Conservation (phyloP, 352 stramenopile genomes). For the Phytophthora macrochlamydospora region DNA sequence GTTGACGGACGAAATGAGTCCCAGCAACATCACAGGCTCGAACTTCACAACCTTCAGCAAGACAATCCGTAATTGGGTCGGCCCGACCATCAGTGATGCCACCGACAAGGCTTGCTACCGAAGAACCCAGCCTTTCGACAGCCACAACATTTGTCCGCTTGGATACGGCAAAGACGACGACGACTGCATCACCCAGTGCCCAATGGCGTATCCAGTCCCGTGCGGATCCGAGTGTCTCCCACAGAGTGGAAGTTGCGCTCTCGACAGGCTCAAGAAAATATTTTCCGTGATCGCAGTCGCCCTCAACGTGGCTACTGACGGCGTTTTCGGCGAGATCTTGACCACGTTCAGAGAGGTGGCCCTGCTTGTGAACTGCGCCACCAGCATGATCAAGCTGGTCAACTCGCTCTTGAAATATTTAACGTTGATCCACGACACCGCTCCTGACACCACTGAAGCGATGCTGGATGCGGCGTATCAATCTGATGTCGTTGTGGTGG, state of each 20-base stretch:
- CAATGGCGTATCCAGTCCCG: constrained; percentile 30
- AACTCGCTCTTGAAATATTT: constrained; percentile 14
- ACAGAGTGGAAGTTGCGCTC: constrained; percentile 20
- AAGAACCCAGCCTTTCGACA: constrained; percentile 12
- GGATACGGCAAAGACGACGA: constrained; percentile 19
- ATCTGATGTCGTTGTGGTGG: constrained; percentile 12
- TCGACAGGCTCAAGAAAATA: constrained; percentile 21
- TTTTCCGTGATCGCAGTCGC: constrained; percentile 14
- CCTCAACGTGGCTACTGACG: constrained; percentile 15
- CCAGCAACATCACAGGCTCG: constrained; percentile 1
- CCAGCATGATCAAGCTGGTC: constrained; percentile 8
- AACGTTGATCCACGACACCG: constrained; percentile 9
- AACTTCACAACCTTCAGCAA: constrained; percentile 10
- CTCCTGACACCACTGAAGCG: constrained; percentile 12
- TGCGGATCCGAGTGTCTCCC: constrained; percentile 44
- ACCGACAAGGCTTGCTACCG: constrained; percentile 15
- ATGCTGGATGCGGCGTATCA: constrained; percentile 15
- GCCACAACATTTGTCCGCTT: constrained; percentile 17
- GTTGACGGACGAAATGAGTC: constrained; percentile 8
- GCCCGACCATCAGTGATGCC: constrained; percentile 2
- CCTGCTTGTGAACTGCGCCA: constrained; percentile 16
- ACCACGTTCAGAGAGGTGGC: constrained; percentile 14
- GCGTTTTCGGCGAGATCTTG: constrained; percentile 16
- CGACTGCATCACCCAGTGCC: constrained; percentile 29
- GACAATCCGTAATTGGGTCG: constrained; percentile 21